Percentiles rank a stretch among this genome's conserved stretches.
Conservation (phyloP, 225 moss, liverwort and hornwort species). For the Polytrichum formosum region DNA sequence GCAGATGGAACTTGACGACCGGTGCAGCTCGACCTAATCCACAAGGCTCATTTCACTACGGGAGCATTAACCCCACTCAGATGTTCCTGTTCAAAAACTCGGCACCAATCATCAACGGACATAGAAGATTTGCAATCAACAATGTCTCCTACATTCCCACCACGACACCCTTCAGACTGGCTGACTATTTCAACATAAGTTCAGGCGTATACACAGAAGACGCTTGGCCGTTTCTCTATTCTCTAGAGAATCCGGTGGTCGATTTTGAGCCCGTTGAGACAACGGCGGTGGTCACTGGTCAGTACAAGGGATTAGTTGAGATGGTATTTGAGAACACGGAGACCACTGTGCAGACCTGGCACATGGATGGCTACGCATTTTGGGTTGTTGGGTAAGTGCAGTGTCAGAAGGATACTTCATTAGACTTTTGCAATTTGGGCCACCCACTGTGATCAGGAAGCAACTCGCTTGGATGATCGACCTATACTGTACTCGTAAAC, state of each 20-base stretch:
- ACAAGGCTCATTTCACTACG: conserved; percentile 44
- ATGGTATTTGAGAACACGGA: conserved; percentile 49
- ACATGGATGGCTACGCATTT: conserved; percentile 47
- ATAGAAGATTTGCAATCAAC: conserved; percentile 47
- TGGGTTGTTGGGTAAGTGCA: conserved; percentile 59
- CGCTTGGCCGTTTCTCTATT: conserved; percentile 34
- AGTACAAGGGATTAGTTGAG: conserved; percentile 35
- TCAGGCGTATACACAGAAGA: conserved; percentile 46
- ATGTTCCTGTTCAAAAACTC: conserved; percentile 38
- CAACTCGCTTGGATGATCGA: not conserved
- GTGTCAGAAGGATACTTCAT: not conserved
- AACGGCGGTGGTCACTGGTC: conserved; percentile 34
- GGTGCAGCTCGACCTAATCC: conserved; percentile 48
- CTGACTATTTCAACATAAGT: conserved; percentile 48
- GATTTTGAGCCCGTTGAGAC: conserved; percentile 27
- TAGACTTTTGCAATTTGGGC: too few relatives aligned
- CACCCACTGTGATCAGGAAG: not conserved
- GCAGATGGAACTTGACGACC: conserved; percentile 40
- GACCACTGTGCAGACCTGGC: conserved; percentile 39
- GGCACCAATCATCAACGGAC: conserved; percentile 15
- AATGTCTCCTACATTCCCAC: conserved; percentile 49
- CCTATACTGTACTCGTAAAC: too few relatives aligned
- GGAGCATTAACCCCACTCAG: conserved; percentile 19
- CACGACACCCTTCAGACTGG: conserved; percentile 38
- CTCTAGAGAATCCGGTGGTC: conserved; percentile 6